Conservation (phyloP, 257 asterid species). For the Penstemon davidsonii region DNA sequence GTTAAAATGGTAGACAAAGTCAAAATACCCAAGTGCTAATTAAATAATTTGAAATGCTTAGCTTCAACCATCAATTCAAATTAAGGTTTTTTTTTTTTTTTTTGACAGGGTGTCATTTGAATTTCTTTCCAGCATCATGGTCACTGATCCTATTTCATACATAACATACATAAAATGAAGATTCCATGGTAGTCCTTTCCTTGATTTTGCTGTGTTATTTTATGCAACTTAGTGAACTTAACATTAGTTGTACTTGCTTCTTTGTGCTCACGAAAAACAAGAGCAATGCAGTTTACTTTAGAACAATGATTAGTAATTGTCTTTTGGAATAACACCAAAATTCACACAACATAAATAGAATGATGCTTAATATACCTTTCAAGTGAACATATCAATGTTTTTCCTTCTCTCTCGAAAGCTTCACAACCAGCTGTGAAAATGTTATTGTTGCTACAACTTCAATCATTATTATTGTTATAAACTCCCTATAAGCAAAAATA, state of each 20-base stretch:
- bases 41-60: too few relatives aligned
- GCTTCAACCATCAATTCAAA: too few relatives aligned
- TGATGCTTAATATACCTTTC: slow-evolving; percentile 16
- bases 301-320: slow-evolving; percentile 16
- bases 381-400: slow-evolving; percentile 50
- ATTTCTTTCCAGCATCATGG: too few relatives aligned
- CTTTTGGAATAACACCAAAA: slow-evolving; percentile 1
- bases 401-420: slow-evolving; percentile 46
- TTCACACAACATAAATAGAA: slow-evolving; percentile 2
- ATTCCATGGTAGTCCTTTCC: too few relatives aligned
- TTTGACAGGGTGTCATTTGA: too few relatives aligned
- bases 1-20: too few relatives aligned
- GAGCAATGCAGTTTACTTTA: slow-evolving; percentile 22
- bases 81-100: too few relatives aligned
- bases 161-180: too few relatives aligned
- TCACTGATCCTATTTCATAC: too few relatives aligned
- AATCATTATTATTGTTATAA: slow-evolving; percentile 29
- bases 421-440: slow-evolving; percentile 60
- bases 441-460: slow-evolving; percentile 25
- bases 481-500: slow-evolving; percentile 7
- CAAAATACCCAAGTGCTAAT: too few relatives aligned
- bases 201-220: too few relatives aligned
- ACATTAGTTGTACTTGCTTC: slow-evolving; percentile 11
- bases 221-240: too few relatives aligned
- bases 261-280: slow-evolving; percentile 27